Conservation (phyloP, 1,284 basidiomycete species). For the Cutaneotrichosporon arboriforme region DNA sequence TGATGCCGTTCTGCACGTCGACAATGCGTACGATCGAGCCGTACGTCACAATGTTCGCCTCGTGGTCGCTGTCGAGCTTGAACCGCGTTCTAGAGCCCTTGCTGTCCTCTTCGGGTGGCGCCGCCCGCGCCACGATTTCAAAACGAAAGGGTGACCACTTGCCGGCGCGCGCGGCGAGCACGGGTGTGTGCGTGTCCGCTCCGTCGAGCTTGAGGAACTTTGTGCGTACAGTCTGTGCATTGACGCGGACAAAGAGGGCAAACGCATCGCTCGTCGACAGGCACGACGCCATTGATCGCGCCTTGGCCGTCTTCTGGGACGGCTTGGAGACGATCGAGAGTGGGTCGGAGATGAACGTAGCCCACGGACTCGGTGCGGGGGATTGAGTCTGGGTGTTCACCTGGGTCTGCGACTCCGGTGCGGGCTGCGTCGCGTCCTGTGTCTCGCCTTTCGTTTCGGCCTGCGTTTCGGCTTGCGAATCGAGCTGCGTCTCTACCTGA, state of each 20-base stretch:
- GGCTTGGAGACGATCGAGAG: slow-evolving; percentile 95
- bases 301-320: slow-evolving; percentile 93
- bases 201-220: slow-evolving; percentile 81
- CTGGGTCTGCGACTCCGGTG: background rate
- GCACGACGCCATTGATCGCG: slow-evolving; percentile 85
- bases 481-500: background rate
- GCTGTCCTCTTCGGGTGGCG: slow-evolving; percentile 7
- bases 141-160: slow-evolving; percentile 44
- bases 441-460: background rate
- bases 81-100: slow-evolving; percentile 8
- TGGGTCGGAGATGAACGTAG: slow-evolving; percentile 81
- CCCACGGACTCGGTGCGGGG: slow-evolving; percentile 57
- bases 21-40: slow-evolving; percentile 81
- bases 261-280: slow-evolving; percentile 85
- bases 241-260: slow-evolving; percentile 91
- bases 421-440: background rate
- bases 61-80: slow-evolving; percentile 11
- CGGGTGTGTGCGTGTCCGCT: background rate
- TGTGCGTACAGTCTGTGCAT: slow-evolving; percentile 91
- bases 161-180: slow-evolving; percentile 29
- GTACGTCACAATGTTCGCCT: slow-evolving; percentile 63
- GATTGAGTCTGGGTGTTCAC: background rate
- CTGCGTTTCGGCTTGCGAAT: background rate
- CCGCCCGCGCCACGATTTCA: slow-evolving; percentile 28
- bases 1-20: slow-evolving; percentile 74